phyloP scores from a whole-genome alignment of 257 asterid genomes.

The Plantago major region DNA sequence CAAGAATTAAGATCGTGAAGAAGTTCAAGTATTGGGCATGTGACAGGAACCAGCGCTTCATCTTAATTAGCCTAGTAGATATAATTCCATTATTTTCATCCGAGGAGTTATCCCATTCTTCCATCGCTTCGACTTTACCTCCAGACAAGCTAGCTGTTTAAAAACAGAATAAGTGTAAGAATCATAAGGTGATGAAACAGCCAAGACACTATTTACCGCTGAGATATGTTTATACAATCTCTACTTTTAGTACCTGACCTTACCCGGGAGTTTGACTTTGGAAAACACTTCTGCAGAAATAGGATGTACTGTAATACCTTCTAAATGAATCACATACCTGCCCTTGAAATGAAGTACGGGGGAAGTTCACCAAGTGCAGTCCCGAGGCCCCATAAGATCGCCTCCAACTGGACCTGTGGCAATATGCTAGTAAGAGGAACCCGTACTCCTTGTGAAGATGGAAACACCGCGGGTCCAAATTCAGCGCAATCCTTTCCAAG shows the following conservation, averaged over 20 bases:
- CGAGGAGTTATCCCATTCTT: constrained; percentile 54
- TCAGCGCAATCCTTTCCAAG: constrained; percentile 78
- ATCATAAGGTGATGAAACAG: background rate
- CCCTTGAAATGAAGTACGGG: constrained; percentile 93
- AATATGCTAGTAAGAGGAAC: constrained; percentile 79
- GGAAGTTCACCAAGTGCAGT: constrained; percentile 98
- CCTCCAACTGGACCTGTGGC: constrained; percentile 91
- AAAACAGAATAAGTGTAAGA: constrained; percentile 20
- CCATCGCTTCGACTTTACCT: constrained; percentile 47
- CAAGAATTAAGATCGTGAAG: constrained; percentile 65
- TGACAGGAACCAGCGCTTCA: constrained; percentile 60
- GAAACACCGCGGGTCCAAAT: constrained; percentile 69
- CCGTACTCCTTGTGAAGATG: constrained; percentile 48
- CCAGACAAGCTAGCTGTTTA: constrained; percentile 63
- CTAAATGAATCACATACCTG: constrained; percentile 42
- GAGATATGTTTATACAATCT: no score
- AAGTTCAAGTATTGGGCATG: constrained; percentile 69
- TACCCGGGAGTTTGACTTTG: no score
- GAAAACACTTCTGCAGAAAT: background rate
- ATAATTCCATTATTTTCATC: constrained; percentile 36
- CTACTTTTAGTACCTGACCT: no score
- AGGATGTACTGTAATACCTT: background rate
- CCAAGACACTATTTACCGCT: no score
- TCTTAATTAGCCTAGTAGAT: constrained; percentile 39
- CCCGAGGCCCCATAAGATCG: constrained; percentile 87